A percentile compares a stretch with the other conserved stretches of the same genome.
phyloP scores from a whole-genome alignment of 768 basidiomycete species.

The Lepiota brunneoincarnata region DNA sequence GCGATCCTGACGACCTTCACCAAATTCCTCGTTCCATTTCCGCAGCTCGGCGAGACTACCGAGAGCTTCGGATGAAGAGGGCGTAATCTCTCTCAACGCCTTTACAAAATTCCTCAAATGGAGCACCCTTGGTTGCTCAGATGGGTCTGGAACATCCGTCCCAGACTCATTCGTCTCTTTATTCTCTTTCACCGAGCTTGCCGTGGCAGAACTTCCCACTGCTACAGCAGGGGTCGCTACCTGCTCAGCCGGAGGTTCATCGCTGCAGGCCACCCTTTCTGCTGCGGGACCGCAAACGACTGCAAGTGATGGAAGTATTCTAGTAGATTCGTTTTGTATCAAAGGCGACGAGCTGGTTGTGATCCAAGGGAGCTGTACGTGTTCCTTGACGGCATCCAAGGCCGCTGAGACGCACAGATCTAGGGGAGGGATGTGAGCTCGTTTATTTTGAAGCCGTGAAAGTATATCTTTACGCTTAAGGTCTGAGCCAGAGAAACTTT shows the following conservation, averaged over 20 bases:
- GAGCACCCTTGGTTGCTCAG: constrained; percentile 17
- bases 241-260: constrained; percentile 10
- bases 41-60: constrained; percentile 73
- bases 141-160: neutral
- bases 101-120: constrained; percentile 69
- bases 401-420: constrained; percentile 94
- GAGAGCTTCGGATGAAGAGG: constrained; percentile 81
- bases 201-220: neutral
- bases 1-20: constrained; percentile 73
- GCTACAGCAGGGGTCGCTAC: neutral
- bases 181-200: neutral
- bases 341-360: constrained; percentile 9
- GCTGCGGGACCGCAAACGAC: constrained; percentile 1
- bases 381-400: constrained; percentile 87
- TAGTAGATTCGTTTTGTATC: neutral
- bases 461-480: constrained; percentile 71
- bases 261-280: constrained; percentile 4
- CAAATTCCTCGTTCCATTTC: constrained; percentile 94
- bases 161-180: neutral
- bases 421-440: constrained; percentile 28
- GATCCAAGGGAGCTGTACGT: constrained; percentile 77
- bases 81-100: constrained; percentile 86
- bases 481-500: constrained; percentile 91
- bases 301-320: neutral
- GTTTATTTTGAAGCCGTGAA: neutral